These are phyloP conservation scores for Fusarium sp. DNA, from an alignment of 2,329 filamentous ascomycete species.

Conservation along the genomic window DNA sequence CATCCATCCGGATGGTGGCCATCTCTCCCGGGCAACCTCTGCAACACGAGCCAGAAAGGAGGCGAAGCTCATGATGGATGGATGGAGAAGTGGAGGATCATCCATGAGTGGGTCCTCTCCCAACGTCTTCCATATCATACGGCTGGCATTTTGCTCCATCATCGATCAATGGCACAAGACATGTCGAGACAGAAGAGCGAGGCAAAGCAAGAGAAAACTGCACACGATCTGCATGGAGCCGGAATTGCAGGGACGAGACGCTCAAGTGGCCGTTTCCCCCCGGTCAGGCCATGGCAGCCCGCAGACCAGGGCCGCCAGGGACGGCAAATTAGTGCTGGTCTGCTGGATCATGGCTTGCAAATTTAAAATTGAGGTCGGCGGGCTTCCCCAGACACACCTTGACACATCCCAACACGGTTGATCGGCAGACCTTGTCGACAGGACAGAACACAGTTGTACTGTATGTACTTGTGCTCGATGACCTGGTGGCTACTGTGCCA, in stretches of 20 bases:
- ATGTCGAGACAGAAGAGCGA: not conserved
- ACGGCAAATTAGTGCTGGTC: conserved; percentile 42
- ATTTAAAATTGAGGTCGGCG: conserved; percentile 46
- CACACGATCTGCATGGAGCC: conserved; percentile 37
- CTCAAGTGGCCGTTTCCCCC: conserved; percentile 22
- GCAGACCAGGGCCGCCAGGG: conserved; percentile 32
- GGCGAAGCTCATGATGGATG: conserved; percentile 40
- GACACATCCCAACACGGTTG: conserved; percentile 31
- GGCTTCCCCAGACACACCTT: conserved; percentile 45
- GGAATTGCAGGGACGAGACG: conserved; percentile 39
- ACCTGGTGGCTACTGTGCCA: conserved; percentile 22
- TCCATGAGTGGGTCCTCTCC: conserved; percentile 25
- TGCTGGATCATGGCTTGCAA: conserved; percentile 47
- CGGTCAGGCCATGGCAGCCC: conserved; percentile 27
- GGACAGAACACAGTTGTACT: not conserved
- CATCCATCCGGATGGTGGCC: conserved; percentile 19
- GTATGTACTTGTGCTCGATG: not conserved
- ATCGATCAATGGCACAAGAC: conserved; percentile 11
- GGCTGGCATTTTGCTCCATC: conserved; percentile 1
- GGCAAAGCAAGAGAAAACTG: not conserved
- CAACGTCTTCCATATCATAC: conserved; percentile 31
- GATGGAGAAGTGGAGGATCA: conserved; percentile 28
- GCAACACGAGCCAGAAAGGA: conserved; percentile 40
- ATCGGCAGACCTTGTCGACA: conserved; percentile 34
- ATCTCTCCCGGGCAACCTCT: conserved; percentile 4